Evolutionary conservation across 192 early-diverging fungal genomes (phyloP).

Genomic region (Fimicolochytrium jonesii): DNA sequence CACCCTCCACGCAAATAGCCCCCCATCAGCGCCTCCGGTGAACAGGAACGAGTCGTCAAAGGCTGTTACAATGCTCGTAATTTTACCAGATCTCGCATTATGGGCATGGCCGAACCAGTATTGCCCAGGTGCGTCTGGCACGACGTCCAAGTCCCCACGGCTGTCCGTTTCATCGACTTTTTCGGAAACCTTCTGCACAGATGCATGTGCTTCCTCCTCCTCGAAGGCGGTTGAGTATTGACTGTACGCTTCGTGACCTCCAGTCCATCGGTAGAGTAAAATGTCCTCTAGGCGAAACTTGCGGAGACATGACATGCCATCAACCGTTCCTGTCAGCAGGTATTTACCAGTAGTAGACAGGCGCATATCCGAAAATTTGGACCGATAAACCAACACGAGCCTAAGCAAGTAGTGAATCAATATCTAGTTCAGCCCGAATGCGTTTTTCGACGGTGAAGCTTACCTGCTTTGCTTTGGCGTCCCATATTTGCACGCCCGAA

Average conservation of each 20-base stretch:
- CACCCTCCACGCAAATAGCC: constrained; percentile 48
- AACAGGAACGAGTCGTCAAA: constrained; percentile 55
- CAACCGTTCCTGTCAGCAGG: constrained; percentile 35
- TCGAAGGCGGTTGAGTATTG: constrained; percentile 37
- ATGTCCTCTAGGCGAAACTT: constrained; percentile 46
- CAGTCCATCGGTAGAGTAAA: constrained; percentile 34
- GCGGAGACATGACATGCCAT: constrained; percentile 42
- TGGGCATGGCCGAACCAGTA: constrained; percentile 55
- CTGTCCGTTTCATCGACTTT: constrained; percentile 23
- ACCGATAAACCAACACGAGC: constrained; percentile 36
- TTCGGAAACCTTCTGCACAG: constrained; percentile 2
- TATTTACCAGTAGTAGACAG: constrained; percentile 42
- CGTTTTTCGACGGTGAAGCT: too few species aligned
- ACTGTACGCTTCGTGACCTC: constrained; percentile 40
- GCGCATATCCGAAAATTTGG: constrained; percentile 33
- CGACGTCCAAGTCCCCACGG: background rate
- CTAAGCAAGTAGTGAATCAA: too few species aligned
- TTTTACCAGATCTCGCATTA: constrained; percentile 36
- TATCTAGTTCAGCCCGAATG: background rate
- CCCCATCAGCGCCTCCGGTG: constrained; percentile 48
- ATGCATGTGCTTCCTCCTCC: constrained; percentile 27
- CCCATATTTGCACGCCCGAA: constrained; percentile 42
- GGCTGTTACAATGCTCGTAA: constrained; percentile 33
- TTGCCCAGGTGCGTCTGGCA: constrained; percentile 33
- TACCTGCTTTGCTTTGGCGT: constrained; percentile 47